Evolutionary conservation across 1,139 yeast genomes (phyloP), one percentile per base, ranked within the genome.

Genomic region (Blastobotrys capitulatus): DNA sequence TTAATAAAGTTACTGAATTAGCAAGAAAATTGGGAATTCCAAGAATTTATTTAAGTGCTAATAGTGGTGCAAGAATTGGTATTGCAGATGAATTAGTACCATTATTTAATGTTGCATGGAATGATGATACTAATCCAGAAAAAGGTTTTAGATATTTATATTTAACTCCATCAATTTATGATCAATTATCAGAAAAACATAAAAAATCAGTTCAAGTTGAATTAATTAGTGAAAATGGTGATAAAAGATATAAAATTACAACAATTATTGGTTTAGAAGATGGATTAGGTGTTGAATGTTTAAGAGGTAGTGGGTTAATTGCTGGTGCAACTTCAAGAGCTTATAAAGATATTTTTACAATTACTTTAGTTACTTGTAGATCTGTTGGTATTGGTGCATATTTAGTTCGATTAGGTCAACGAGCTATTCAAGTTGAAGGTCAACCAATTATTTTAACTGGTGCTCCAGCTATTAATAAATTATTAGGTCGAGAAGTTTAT

Each of bases 371-470:
- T 49, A 92, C 98, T 20, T 90, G 97, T 75, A 83, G 98, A 77
- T 89, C 97, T 44, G 98, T 92, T 63, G 98, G 98, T 82, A 92
- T 92, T 70, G 98, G 98, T 77, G 98, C 98, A 44, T 92, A 92
- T 68, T 78, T 92, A 67, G 98, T 92, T 42, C 85, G 98, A 72
- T 79, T 92, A 58, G 98, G 98, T 65, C 97, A 92, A 77, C 86
- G 98, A 77, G 95, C 97, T 44, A 90, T 92, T 64, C 98, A 92
- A 75, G 86, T 92, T 61, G 97, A 92, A 68, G 98, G 98, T 46
- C 97, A 92, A 73, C 98, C 98, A 52, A 89, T 92, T 61, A 92
- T 92, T 60, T 82, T 92, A 66, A 92, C 98, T 51, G 98, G 98
- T 77, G 98, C 98, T 52, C 97, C 97, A 52, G 97, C 98, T 53